phyloP scores from a whole-genome alignment of 169 alveolate species.

The Eimeria acervulina region DNA sequence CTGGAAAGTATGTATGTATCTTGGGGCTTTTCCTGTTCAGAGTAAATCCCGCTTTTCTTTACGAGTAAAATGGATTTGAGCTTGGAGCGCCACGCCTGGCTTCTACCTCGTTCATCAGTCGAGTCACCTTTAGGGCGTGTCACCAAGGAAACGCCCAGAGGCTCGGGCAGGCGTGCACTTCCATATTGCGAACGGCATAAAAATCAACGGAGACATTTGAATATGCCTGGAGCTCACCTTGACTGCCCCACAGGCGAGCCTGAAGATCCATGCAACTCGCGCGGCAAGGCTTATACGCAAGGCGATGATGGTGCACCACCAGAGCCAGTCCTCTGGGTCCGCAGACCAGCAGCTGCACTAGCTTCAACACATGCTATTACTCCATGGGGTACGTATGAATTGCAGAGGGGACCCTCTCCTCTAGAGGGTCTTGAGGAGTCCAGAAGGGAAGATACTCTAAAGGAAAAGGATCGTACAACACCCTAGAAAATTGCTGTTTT shows the following conservation, averaged over 20 bases:
- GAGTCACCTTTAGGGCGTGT: not conserved
- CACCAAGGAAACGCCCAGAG: not conserved
- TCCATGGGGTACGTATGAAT: conserved; percentile 18
- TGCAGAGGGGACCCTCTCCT: not conserved
- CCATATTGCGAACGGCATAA: not conserved
- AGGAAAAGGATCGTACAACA: not conserved
- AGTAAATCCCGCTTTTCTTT: not conserved
- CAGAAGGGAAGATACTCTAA: not conserved
- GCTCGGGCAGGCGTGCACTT: not conserved
- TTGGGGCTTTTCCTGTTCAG: not conserved
- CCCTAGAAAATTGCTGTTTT: not conserved
- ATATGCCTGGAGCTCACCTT: not conserved
- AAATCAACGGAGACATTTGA: not conserved
- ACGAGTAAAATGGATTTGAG: not conserved
- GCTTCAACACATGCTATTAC: not conserved
- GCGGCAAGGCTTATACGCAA: not conserved
- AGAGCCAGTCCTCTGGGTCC: not conserved
- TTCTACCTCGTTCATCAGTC: not conserved
- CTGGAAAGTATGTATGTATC: not conserved
- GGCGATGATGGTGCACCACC: not conserved
- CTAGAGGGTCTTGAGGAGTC: not conserved
- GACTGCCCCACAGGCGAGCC: not conserved
- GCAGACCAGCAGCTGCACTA: conserved; percentile 56
- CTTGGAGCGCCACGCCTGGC: not conserved
- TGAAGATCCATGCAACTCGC: not conserved